Percentiles rank a stretch among this genome's conserved stretches.
These are phyloP conservation scores for Zanthoxylum bungeanum DNA, from an alignment of 345 rosid genomes.

Conservation along the genomic window DNA sequence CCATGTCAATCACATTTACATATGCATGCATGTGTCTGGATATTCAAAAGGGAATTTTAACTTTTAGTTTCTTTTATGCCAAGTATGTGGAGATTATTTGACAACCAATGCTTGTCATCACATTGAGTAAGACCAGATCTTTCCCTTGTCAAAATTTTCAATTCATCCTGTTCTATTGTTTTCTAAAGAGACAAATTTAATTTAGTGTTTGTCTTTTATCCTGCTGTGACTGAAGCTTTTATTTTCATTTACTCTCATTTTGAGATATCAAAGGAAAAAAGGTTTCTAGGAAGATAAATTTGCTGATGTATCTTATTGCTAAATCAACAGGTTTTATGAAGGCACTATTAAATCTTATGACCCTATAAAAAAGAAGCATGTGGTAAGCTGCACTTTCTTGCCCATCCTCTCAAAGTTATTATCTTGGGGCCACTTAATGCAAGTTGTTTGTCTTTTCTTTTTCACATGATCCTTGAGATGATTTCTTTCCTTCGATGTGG, in stretches of 20 bases:
- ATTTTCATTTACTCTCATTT: background rate
- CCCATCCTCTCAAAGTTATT: conserved; percentile 10
- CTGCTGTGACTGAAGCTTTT: background rate
- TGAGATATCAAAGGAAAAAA: background rate
- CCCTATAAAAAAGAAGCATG: conserved; percentile 73
- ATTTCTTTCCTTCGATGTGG: conserved; percentile 8
- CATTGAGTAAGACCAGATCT: background rate
- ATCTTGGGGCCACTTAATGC: conserved; percentile 11
- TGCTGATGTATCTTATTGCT: conserved; percentile 21
- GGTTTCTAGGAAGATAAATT: background rate
- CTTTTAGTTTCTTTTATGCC: background rate
- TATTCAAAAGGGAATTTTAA: background rate
- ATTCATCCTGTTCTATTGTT: background rate
- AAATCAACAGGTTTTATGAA: conserved; percentile 74
- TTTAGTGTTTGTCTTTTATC: background rate
- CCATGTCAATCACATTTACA: background rate
- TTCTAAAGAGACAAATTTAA: background rate
- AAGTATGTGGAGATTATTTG: background rate
- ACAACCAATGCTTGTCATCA: background rate
- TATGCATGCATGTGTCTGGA: conserved; percentile 1
- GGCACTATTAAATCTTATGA: conserved; percentile 92
- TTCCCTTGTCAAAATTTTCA: background rate
- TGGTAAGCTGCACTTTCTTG: conserved; percentile 49
- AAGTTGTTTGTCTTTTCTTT: background rate
- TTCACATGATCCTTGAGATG: background rate